Percentiles rank a stretch among this genome's conserved stretches.
phyloP scores from a whole-genome alignment of 768 basidiomycete species.

The Kwoniella newhampshirensis region DNA sequence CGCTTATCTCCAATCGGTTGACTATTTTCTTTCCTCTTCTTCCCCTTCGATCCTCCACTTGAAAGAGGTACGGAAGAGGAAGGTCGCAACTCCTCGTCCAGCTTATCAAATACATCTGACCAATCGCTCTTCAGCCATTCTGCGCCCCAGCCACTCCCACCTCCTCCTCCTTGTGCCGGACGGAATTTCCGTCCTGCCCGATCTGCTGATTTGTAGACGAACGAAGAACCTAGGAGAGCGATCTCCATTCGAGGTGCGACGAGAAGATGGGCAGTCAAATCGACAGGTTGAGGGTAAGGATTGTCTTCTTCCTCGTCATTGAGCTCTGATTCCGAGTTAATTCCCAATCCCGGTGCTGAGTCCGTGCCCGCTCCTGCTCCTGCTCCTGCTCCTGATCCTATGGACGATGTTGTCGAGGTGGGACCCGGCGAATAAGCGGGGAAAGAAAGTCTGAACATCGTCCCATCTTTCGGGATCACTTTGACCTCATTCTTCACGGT shows the following conservation, averaged over 20 bases:
- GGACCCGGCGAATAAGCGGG: constrained; percentile 41
- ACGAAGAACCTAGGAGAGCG: constrained; percentile 39
- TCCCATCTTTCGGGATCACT: constrained; percentile 47
- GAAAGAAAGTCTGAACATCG: constrained; percentile 38
- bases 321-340: no score
- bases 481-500: constrained; percentile 14
- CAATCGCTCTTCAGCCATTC: constrained; percentile 44
- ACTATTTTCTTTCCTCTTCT: constrained; percentile 2
- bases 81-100: constrained; percentile 18
- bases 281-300: no score
- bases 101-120: constrained; percentile 19
- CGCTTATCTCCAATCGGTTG: not conserved
- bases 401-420: not conserved
- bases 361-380: no score
- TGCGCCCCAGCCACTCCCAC: constrained; percentile 47
- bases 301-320: no score
- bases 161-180: constrained; percentile 33
- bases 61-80: not conserved
- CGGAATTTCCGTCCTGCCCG: constrained; percentile 50
- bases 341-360: no score
- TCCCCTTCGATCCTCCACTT: not conserved
- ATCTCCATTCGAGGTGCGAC: constrained; percentile 35
- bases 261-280: not conserved
- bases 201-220: constrained; percentile 42
- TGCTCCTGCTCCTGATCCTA: constrained; percentile 1